A percentile compares a stretch with the other conserved stretches of the same genome.
phyloP scores from a whole-genome alignment of 2,329 filamentous ascomycete genomes.

The Alternaria panax region DNA sequence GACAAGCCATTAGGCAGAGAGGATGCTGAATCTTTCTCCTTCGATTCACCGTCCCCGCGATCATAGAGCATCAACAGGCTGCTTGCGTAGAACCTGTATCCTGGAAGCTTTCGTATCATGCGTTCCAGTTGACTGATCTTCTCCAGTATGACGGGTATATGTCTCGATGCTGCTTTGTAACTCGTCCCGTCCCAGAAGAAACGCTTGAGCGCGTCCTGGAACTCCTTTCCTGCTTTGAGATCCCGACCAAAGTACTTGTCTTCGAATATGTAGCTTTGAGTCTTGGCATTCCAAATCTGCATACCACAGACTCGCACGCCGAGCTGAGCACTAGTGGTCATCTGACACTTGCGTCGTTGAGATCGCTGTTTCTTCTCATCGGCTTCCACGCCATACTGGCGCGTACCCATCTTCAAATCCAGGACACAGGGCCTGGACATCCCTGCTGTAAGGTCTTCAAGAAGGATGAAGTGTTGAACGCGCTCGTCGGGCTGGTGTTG shows the following conservation, averaged over 20 bases:
- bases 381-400: conserved; percentile 94
- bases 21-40: conserved; percentile 39
- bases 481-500: conserved; percentile 62
- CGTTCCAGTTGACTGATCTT: conserved; percentile 84
- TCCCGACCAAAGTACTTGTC: conserved; percentile 97
- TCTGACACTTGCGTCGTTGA: conserved; percentile 89
- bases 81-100: conserved; percentile 94
- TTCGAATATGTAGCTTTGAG: conserved; percentile 88
- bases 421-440: conserved; percentile 98
- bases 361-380: conserved; percentile 91
- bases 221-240: conserved; percentile 85
- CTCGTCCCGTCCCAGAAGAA: conserved; percentile 93
- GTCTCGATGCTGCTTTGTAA: conserved; percentile 77
- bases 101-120: conserved; percentile 79
- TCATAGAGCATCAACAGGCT: conserved; percentile 97
- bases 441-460: conserved; percentile 94
- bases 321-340: conserved; percentile 88
- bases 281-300: conserved; percentile 91
- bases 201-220: conserved; percentile 83
- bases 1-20: conserved; percentile 21
- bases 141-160: conserved; percentile 85
- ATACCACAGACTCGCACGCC: conserved; percentile 94
- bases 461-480: conserved; percentile 88
- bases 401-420: conserved; percentile 97
- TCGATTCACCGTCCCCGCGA: conserved; percentile 69